A percentile compares a stretch with the other conserved stretches of the same genome.
Evolutionary conservation across 2,329 filamentous ascomycete species (phyloP).

Genomic region (Dothistroma septosporum): DNA sequence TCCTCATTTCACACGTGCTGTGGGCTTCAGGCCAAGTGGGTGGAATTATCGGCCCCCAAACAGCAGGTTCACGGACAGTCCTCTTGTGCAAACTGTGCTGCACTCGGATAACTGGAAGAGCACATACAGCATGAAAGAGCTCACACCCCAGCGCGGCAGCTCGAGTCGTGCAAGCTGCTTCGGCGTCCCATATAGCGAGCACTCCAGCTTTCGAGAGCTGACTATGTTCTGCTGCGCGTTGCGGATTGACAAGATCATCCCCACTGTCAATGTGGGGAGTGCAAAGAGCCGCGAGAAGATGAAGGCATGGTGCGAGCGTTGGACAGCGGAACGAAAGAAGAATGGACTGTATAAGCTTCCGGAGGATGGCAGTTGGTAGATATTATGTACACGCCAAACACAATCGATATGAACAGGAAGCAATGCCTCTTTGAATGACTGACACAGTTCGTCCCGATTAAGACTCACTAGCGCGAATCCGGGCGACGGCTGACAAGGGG

Average conservation of each 20-base stretch:
- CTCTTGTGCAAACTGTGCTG: slow-evolving; percentile 62
- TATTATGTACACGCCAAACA: not conserved
- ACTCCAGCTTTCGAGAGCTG: slow-evolving; percentile 89
- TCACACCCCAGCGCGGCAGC: slow-evolving; percentile 78
- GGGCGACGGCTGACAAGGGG: too few species aligned
- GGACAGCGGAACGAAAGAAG: slow-evolving; percentile 60
- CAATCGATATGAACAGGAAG: too few species aligned
- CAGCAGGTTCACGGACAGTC: slow-evolving; percentile 58
- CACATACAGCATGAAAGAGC: slow-evolving; percentile 65
- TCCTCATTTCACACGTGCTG: slow-evolving; percentile 76
- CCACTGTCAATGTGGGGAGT: slow-evolving; percentile 82
- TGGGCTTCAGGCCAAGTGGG: slow-evolving; percentile 87
- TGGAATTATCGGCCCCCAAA: slow-evolving; percentile 84
- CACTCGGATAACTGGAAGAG: slow-evolving; percentile 69
- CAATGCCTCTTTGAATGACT: too few species aligned
- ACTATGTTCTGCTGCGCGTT: slow-evolving; percentile 88
- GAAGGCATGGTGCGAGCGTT: slow-evolving; percentile 63
- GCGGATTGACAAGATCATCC: slow-evolving; percentile 82
- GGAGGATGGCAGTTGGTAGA: slow-evolving; percentile 32
- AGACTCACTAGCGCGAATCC: too few species aligned
- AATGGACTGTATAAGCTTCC: slow-evolving; percentile 52
- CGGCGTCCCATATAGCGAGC: slow-evolving; percentile 92
- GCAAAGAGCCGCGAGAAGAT: slow-evolving; percentile 61
- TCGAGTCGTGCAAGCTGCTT: slow-evolving; percentile 81
- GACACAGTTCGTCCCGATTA: too few species aligned